phyloP scores from a whole-genome alignment of 352 stramenopile genomes.

The Pythium apleroticum region DNA sequence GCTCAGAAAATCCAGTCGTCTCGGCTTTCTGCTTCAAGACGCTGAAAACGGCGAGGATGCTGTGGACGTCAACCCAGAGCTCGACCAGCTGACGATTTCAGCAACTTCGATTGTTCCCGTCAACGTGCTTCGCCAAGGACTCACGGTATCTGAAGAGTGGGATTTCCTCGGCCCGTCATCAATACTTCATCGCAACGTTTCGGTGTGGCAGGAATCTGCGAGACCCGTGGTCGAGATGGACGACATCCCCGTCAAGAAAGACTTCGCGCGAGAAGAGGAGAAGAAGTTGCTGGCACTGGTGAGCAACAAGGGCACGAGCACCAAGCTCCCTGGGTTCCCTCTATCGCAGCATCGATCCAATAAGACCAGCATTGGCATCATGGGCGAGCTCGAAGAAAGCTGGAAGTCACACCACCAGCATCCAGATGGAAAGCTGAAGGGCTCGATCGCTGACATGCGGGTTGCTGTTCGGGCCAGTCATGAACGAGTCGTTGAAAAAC shows the following conservation, averaged over 20 bases:
- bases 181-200: background rate
- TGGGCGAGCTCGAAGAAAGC: slow-evolving; percentile 34
- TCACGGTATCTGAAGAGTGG: slow-evolving; percentile 14
- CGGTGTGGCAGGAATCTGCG: background rate
- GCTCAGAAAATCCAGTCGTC: slow-evolving; percentile 19
- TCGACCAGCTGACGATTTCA: slow-evolving; percentile 22
- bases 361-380: slow-evolving; percentile 31
- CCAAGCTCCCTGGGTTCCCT: background rate
- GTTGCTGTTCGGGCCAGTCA: background rate
- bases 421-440: slow-evolving; percentile 1
- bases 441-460: background rate
- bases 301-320: background rate
- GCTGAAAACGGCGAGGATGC: background rate
- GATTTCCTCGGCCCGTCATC: slow-evolving; percentile 13
- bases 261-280: background rate
- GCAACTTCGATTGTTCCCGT: background rate
- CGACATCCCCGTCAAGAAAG: background rate
- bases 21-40: slow-evolving; percentile 41
- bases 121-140: slow-evolving; percentile 11
- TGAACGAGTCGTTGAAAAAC: background rate
- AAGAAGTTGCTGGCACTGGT: background rate
- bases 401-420: slow-evolving; percentile 37
- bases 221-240: background rate
- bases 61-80: slow-evolving; percentile 15
- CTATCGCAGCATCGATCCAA: slow-evolving; percentile 10